Percentiles rank a stretch among this genome's conserved stretches.
Evolutionary conservation across 441 rosid species (phyloP).

Genomic region (Gossypium trilobum): DNA sequence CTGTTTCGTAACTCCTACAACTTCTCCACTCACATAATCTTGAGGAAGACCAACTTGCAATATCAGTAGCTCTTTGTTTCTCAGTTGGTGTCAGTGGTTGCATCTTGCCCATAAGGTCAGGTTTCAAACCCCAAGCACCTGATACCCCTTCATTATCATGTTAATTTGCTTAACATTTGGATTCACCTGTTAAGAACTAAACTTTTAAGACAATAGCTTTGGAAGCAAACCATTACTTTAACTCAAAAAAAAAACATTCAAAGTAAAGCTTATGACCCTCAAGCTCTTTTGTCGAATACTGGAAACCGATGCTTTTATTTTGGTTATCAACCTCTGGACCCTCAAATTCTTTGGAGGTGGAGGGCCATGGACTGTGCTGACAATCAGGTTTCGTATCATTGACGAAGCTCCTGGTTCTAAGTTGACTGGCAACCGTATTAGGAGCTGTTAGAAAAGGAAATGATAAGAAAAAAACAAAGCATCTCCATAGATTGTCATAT

Average conservation of each 20-base stretch:
- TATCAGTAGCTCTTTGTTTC: not conserved
- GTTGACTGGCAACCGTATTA: not conserved
- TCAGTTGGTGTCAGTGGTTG: not conserved
- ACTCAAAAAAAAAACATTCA: too few relatives aligned
- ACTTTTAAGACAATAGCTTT: not conserved
- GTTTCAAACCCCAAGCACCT: not conserved
- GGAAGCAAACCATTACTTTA: not conserved
- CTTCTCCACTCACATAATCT: not conserved
- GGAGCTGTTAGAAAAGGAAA: not conserved
- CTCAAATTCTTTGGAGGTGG: not conserved
- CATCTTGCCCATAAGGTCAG: not conserved
- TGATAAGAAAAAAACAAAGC: not conserved
- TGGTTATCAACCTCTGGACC: not conserved
- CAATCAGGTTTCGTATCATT: not conserved
- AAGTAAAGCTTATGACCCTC: not conserved
- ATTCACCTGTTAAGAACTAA: not conserved
- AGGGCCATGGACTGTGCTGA: not conserved
- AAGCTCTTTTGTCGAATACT: not conserved
- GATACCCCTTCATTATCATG: not conserved
- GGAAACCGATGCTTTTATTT: not conserved
- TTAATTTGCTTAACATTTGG: not conserved
- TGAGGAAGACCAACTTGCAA: not conserved
- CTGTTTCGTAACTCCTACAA: not conserved
- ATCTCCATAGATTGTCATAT: too few relatives aligned
- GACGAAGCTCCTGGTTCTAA: not conserved